Base-by-base conservation (phyloP, 1,139 yeast genomes). In the Saccharomyces hybrid region DNA sequence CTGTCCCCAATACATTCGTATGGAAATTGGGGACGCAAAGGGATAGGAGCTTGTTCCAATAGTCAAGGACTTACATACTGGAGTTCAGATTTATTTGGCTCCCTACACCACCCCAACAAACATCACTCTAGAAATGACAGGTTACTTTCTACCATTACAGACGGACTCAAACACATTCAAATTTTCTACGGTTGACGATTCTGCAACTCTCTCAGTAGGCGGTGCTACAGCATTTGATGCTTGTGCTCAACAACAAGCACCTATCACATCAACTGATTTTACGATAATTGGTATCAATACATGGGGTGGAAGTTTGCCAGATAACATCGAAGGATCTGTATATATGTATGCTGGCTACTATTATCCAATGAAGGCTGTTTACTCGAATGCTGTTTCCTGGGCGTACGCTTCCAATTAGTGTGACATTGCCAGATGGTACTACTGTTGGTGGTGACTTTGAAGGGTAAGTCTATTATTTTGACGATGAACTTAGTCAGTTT, bases 341-440 rank as follows among this genome's bases (percentile, higher is more conserved):
- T 32, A 52, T 16, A 31, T 57, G 46, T 48, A 41, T 9, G 16
- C 20, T 9, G 41, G 59, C 52, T 38, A 52, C 23, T 66, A 61
- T 46, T 69, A 67, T 52, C 72, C 72, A 38, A 54, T 69, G n/a
- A 63, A 61, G 55, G 54, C 69, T 38, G 65, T 67, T 30, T 65
- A 57, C 9, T 20, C 27, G 16, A 48, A 28, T 25, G 41, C 20
- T 13, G 41, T 2, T 32, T 32, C 41, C 7, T 14, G 14, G 4
- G 41, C 31, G 23, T 28, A 32, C 9, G n/a, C 41, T 32, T 14
- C 20, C 20, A 32, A 32, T 32, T 32, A n/a, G 8, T 13, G n/a
- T 32, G 14, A 32, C 20, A 5, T 14, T 32, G n/a, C 31, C 41
- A 5, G 3, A 32, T n/a, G 41, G 41, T n/a, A 32, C 41, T 32